Conservation (phyloP, 805 yeast genomes). For the Yamadazyma sp. region DNA sequence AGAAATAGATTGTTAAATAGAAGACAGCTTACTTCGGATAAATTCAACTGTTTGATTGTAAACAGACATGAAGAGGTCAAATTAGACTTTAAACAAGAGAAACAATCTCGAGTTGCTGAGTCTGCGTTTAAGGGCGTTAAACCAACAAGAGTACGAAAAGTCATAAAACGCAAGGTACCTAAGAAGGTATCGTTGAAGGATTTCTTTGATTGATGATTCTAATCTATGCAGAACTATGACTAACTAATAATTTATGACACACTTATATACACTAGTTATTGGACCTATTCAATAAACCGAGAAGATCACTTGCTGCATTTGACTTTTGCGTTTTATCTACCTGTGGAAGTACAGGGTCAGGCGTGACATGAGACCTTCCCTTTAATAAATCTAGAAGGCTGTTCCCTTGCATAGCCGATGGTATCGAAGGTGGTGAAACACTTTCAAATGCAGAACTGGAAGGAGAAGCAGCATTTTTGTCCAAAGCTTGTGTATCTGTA, state of each 20-base stretch:
- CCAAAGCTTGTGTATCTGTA: not conserved
- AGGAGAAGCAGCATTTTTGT: not conserved
- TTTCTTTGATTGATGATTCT: not conserved
- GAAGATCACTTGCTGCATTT: slow-evolving; percentile 22
- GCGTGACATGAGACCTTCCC: slow-evolving; percentile 2
- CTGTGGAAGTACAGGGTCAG: not conserved
- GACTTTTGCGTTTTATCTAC: not conserved
- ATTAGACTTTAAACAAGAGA: not conserved
- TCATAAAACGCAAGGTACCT: slow-evolving; percentile 1
- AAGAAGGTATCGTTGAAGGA: not conserved
- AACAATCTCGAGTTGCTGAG: not conserved
- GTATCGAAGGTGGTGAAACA: slow-evolving; percentile 2
- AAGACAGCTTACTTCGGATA: slow-evolving; percentile 2
- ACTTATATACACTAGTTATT: slow-evolving; percentile 4
- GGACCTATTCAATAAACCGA: slow-evolving; percentile 22
- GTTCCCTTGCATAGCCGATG: not conserved
- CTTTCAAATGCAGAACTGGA: not conserved
- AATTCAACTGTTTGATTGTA: slow-evolving; percentile 5
- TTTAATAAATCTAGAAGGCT: slow-evolving; percentile 6
- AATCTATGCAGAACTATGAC: slow-evolving; percentile 1
- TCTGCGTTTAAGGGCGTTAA: slow-evolving; percentile 1
- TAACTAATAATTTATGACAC: no score
- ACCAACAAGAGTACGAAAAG: slow-evolving; percentile 1
- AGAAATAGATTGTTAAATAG: slow-evolving; percentile 10
- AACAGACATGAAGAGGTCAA: slow-evolving; percentile 8